These are phyloP conservation scores for Cardiospermum halicacabum DNA, from an alignment of 345 rosid species.

Conservation along the genomic window DNA sequence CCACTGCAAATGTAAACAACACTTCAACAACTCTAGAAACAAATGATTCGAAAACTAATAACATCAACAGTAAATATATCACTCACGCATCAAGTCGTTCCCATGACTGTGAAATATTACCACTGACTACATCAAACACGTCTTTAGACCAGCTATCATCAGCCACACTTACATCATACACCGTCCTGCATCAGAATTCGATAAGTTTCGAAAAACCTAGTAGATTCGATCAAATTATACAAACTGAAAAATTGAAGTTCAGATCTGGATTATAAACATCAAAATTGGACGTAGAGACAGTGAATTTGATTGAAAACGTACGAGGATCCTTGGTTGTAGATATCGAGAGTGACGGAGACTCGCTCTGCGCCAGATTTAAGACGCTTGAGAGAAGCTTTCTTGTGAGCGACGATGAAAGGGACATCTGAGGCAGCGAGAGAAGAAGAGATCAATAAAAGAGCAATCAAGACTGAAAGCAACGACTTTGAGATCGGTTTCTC, in stretches of 20 bases:
- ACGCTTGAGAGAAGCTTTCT: slow-evolving; percentile 75
- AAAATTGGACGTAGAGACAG: not conserved
- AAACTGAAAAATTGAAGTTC: slow-evolving; percentile 3
- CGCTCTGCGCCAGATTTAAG: slow-evolving; percentile 90
- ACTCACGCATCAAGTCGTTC: slow-evolving; percentile 96
- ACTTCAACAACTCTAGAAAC: slow-evolving; percentile 18
- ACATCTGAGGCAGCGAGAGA: slow-evolving; percentile 58
- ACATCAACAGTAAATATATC: not conserved
- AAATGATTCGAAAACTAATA: not conserved
- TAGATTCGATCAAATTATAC: not conserved
- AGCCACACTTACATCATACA: slow-evolving; percentile 65
- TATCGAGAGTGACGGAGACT: slow-evolving; percentile 72
- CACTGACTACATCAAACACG: slow-evolving; percentile 52
- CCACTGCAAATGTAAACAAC: slow-evolving; percentile 46
- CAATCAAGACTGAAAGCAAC: slow-evolving; percentile 33
- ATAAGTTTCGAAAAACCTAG: not conserved
- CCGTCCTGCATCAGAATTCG: slow-evolving; percentile 52
- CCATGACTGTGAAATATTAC: slow-evolving; percentile 82
- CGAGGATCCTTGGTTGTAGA: slow-evolving; percentile 95
- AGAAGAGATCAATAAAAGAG: slow-evolving; percentile 42
- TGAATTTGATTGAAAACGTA: slow-evolving; percentile 27
- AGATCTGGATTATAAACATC: slow-evolving; percentile 7
- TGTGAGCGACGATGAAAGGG: slow-evolving; percentile 87
- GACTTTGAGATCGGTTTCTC: slow-evolving; percentile 25
- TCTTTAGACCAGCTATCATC: slow-evolving; percentile 73